These are phyloP conservation scores for Lactarius quietus DNA, from an alignment of 768 basidiomycete genomes.

Conservation along the genomic window DNA sequence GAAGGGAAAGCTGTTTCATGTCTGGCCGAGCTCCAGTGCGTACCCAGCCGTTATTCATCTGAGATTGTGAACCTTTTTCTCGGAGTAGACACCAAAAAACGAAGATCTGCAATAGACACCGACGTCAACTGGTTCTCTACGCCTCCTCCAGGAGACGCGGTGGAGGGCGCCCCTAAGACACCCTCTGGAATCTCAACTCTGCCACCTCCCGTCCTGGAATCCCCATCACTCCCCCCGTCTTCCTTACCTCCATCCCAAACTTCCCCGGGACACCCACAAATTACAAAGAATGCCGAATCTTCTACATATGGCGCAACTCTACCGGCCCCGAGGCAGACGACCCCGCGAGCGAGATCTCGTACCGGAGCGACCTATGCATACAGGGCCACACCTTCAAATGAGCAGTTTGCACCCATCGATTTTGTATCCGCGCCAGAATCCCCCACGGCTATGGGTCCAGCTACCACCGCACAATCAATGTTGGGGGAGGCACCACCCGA, in stretches of 20 bases:
- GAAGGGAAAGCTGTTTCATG: conserved; percentile 1
- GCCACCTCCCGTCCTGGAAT: not conserved
- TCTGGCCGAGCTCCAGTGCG: conserved; percentile 11
- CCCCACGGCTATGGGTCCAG: not conserved
- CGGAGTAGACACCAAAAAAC: conserved; percentile 5
- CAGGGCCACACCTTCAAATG: not conserved
- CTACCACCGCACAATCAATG: not conserved
- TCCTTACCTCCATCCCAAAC: not conserved
- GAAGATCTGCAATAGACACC: not conserved
- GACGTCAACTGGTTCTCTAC: conserved; percentile 13
- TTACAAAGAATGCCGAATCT: not conserved
- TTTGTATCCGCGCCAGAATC: not conserved
- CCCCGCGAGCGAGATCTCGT: not conserved
- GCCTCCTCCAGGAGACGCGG: conserved; percentile 5
- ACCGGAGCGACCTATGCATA: conserved; percentile 8
- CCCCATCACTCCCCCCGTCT: not conserved
- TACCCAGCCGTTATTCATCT: not conserved
- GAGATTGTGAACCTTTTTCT: not conserved
- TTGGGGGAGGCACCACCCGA: not conserved
- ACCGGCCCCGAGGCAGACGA: not conserved
- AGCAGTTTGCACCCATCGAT: not conserved
- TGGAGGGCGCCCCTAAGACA: not conserved
- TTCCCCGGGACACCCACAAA: not conserved
- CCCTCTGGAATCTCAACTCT: not conserved
- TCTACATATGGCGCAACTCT: not conserved